Percentiles rank a stretch among this genome's conserved stretches.
phyloP scores from a whole-genome alignment of 768 basidiomycete genomes.

The Boletus rufocinnamomeus region DNA sequence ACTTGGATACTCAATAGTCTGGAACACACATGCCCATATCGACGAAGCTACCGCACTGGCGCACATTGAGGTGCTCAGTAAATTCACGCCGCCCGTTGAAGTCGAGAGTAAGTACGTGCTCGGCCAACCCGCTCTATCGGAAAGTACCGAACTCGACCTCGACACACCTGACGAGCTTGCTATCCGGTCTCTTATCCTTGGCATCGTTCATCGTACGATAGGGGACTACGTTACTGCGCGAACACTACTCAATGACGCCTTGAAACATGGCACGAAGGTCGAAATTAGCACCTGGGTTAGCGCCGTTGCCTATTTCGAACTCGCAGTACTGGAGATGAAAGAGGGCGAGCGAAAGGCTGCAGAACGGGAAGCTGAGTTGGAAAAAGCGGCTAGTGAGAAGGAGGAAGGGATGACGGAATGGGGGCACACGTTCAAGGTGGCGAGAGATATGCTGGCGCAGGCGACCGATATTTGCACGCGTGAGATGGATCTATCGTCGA shows the following conservation, averaged over 20 bases:
- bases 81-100: constrained; percentile 48
- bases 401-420: constrained; percentile 38
- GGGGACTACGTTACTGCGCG: constrained; percentile 48
- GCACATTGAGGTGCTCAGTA: constrained; percentile 57
- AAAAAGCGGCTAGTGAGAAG: constrained; percentile 5
- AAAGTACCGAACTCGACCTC: constrained; percentile 39
- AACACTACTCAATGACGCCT: constrained; percentile 53
- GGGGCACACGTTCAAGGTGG: constrained; percentile 49
- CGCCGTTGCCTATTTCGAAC: constrained; percentile 67
- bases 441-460: constrained; percentile 51
- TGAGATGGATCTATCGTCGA: constrained; percentile 61
- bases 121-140: neutral
- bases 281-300: constrained; percentile 68
- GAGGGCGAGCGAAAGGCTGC: constrained; percentile 47
- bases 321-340: constrained; percentile 69
- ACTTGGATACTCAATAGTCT: constrained; percentile 47
- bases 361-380: constrained; percentile 34
- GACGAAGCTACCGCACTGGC: constrained; percentile 51
- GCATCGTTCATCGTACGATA: constrained; percentile 62
- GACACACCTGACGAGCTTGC: constrained; percentile 74
- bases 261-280: constrained; percentile 40
- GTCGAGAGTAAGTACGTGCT: constrained; percentile 35
- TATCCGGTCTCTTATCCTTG: constrained; percentile 66
- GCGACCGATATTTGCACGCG: constrained; percentile 50
- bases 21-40: constrained; percentile 76